phyloP scores from a whole-genome alignment of 495 filamentous ascomycete species.

The Schizothecium vesticola region DNA sequence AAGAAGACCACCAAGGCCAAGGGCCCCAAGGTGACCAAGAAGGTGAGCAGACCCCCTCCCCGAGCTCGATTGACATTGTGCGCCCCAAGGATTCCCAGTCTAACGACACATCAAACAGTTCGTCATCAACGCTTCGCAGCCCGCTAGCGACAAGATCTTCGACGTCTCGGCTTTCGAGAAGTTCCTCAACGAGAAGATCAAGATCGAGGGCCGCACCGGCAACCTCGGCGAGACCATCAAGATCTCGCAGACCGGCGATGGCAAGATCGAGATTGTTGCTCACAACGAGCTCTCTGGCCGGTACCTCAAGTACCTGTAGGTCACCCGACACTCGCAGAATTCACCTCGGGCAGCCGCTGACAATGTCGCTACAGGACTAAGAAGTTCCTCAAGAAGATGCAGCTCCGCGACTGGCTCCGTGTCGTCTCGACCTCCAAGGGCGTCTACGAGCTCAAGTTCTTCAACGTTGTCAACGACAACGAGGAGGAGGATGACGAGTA shows the following conservation, averaged over 20 bases:
- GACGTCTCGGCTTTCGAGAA: slow-evolving; percentile 98
- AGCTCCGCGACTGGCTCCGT: slow-evolving; percentile 98
- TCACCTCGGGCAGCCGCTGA: slow-evolving; percentile 1
- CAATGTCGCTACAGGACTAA: slow-evolving; percentile 68
- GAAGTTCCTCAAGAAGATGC: slow-evolving; percentile 99
- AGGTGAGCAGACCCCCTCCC: slow-evolving; percentile 38
- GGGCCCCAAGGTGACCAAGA: slow-evolving; percentile 55
- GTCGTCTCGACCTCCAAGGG: slow-evolving; percentile 95
- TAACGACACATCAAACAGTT: slow-evolving; percentile 71
- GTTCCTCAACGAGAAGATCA: slow-evolving; percentile 99
- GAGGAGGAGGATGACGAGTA: slow-evolving; percentile 98
- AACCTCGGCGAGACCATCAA: slow-evolving; percentile 93
- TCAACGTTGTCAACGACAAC: slow-evolving; percentile 98
- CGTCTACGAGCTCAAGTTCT: slow-evolving; percentile 99
- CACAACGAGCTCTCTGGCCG: slow-evolving; percentile 97
- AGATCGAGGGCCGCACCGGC: slow-evolving; percentile 94
- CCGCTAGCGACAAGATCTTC: slow-evolving; percentile 99
- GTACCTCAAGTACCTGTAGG: slow-evolving; percentile 99
- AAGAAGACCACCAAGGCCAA: slow-evolving; percentile 62
- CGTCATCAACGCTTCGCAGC: slow-evolving; percentile 98
- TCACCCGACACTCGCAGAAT: slow-evolving; percentile 12
- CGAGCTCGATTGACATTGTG: neutral
- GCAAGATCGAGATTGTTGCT: slow-evolving; percentile 95
- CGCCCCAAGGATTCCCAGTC: slow-evolving; percentile 51
- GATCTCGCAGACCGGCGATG: slow-evolving; percentile 86